A percentile compares a stretch with the other conserved stretches of the same genome.
Conservation (phyloP, 2,329 filamentous ascomycete species). For the Alternaria metachromatica region DNA sequence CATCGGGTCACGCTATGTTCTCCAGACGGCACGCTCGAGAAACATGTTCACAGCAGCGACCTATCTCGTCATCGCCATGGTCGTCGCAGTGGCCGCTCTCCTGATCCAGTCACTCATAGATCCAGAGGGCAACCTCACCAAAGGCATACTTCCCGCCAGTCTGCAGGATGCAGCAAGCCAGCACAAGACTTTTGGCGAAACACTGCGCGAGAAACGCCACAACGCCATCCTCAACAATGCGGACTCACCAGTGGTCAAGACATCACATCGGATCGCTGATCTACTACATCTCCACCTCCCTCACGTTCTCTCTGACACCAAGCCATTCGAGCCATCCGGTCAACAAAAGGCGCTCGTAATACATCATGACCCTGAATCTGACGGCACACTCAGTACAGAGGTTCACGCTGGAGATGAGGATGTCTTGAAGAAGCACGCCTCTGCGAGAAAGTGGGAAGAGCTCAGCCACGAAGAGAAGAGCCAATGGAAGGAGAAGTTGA, state of each 20-base stretch:
- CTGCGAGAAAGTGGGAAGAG: conserved; percentile 74
- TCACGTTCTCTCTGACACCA: conserved; percentile 13
- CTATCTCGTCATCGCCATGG: conserved; percentile 62
- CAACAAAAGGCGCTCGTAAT: conserved; percentile 52
- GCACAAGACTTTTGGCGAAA: conserved; percentile 39
- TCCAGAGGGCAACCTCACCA: conserved; percentile 55
- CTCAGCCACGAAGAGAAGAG: conserved; percentile 67
- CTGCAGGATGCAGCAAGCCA: conserved; percentile 50
- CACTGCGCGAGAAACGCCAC: conserved; percentile 33
- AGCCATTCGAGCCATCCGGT: neutral
- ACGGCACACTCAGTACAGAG: conserved; percentile 51
- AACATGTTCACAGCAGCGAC: conserved; percentile 61
- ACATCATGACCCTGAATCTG: conserved; percentile 45
- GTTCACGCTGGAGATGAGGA: conserved; percentile 44
- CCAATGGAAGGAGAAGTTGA: conserved; percentile 73
- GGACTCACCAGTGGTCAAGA: conserved; percentile 33
- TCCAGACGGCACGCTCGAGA: conserved; percentile 63
- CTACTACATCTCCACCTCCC: conserved; percentile 38
- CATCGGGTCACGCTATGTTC: conserved; percentile 68
- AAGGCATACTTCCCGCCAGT: conserved; percentile 59
- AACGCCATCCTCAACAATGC: conserved; percentile 33
- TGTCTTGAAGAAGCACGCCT: conserved; percentile 47
- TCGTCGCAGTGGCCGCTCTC: conserved; percentile 68
- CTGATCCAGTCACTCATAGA: conserved; percentile 67
- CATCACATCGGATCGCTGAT: conserved; percentile 42